Evolutionary conservation across 805 yeast species (phyloP), one percentile per base, ranked within the genome.

Genomic region (Hanseniaspora nectarophila): DNA sequence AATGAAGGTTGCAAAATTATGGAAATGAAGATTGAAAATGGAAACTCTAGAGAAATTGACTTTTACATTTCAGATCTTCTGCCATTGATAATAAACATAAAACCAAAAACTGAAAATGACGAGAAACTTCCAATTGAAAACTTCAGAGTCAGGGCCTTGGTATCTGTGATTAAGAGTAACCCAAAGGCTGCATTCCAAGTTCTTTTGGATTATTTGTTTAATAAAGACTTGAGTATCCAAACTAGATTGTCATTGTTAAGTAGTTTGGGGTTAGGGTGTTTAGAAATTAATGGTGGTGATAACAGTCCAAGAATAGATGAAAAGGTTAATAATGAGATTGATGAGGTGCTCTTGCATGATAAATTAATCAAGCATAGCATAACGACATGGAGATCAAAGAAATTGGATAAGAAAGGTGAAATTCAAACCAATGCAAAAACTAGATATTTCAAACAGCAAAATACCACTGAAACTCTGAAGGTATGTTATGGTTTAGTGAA

Each of bases 201-300:
- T 67, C 88, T 16, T 68, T 77, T 33, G 70, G 34, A 49, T 4
- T 33, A 13, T 15, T 18, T 49, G 23, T 49, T 49, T 28, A 31
- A 74, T 0, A 88, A 89, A 0, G 98, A 90, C 60, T 78, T 82
- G 56, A 86, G 95, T 0, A 63, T 92, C 18, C 92, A 84, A 55
- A 89, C 82, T 55, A 66, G 97, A 45, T 71, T 89, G 67, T 67
- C 76, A 28, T 70, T 89, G 8, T 64, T 92, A 18, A 77, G 89
- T 4, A 68, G 85, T 0, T 61, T 86, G 12, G 81, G 89, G 0
- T 66, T 88, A 23, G 76, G 85, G 2, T 86, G 88, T 0, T 66
- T 95, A 55, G 87, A 84, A 56, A 69, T 88, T 88, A 0, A 63
- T 71, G 29, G 71, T 73, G 13, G 20, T 16, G 6, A 20, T 2